phyloP scores from a whole-genome alignment of 768 basidiomycete genomes.

The Lentinula aciculospora region DNA sequence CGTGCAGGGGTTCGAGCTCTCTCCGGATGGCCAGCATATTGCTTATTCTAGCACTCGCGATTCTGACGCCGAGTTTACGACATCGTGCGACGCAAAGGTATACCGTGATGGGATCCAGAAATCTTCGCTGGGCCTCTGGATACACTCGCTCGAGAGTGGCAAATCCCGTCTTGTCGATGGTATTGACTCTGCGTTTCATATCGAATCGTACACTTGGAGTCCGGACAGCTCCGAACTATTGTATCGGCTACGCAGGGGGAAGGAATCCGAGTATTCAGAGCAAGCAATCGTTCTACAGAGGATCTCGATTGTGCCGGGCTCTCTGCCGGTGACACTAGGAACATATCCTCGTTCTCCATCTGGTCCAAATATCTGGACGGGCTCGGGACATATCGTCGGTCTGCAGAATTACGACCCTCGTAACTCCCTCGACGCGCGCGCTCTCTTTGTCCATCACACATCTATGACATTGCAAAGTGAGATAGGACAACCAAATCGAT shows the following conservation, averaged over 20 bases:
- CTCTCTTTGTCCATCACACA: constrained; percentile 20
- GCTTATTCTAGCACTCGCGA: constrained; percentile 22
- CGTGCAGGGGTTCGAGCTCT: constrained; percentile 25
- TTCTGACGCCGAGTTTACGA: constrained; percentile 9
- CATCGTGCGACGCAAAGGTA: constrained; percentile 22
- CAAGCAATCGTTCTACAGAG: constrained; percentile 22
- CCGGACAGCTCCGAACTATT: constrained; percentile 23
- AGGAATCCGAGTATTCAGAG: constrained; percentile 22
- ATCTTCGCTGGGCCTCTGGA: constrained; percentile 17
- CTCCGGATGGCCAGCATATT: constrained; percentile 24
- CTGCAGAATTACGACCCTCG: constrained; percentile 24
- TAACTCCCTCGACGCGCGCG: constrained; percentile 25
- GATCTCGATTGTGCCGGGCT: constrained; percentile 14
- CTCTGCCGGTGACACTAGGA: constrained; percentile 15
- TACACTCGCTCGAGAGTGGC: constrained; percentile 21
- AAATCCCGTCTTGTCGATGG: constrained; percentile 12
- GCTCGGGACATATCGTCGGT: constrained; percentile 21
- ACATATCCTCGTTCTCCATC: constrained; percentile 27
- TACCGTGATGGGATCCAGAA: constrained; percentile 16
- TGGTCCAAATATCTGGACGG: constrained; percentile 24
- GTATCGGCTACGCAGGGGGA: constrained; percentile 24
- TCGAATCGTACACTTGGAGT: constrained; percentile 27
- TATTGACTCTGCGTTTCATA: constrained; percentile 14
- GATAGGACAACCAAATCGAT: neutral
- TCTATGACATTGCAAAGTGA: neutral